Percentiles rank a stretch among this genome's conserved stretches.
These are phyloP conservation scores for Apiotrichum veenhuisii DNA, from an alignment of 1,284 basidiomycete species.

Conservation along the genomic window DNA sequence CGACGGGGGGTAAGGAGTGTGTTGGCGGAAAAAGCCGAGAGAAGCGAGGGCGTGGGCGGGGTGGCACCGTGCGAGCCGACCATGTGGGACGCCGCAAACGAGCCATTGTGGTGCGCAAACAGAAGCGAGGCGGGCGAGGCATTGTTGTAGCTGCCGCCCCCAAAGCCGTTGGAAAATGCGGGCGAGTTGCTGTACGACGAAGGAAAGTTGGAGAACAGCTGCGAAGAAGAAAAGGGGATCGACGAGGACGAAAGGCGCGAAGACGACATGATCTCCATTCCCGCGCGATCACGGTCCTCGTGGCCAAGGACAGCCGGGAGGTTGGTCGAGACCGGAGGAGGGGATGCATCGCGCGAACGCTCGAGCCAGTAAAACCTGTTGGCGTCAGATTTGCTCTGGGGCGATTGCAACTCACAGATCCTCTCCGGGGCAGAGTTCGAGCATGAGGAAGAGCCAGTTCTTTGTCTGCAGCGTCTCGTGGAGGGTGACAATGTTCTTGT, in stretches of 20 bases:
- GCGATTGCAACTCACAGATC: conserved; percentile 53
- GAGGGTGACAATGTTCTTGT: conserved; percentile 93
- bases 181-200: conserved; percentile 39
- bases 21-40: conserved; percentile 78
- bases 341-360: conserved; percentile 80
- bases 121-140: conserved; percentile 41
- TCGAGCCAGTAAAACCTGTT: conserved; percentile 86
- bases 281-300: conserved; percentile 21
- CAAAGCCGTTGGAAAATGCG: conserved; percentile 24
- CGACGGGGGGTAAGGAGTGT: conserved; percentile 80
- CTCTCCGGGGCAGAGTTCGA: conserved; percentile 94
- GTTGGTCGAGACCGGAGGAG: conserved; percentile 53
- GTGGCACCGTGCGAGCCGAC: conserved; percentile 54
- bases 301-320: conserved; percentile 35
- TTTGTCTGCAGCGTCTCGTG: conserved; percentile 81
- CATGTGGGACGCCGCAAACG: neutral
- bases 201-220: conserved; percentile 37
- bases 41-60: conserved; percentile 87
- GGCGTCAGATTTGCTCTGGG: conserved; percentile 10
- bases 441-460: conserved; percentile 72
- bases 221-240: conserved; percentile 47
- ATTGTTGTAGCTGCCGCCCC: conserved; percentile 11
- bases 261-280: conserved; percentile 38
- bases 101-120: conserved; percentile 41
- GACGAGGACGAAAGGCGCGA: conserved; percentile 48